phyloP scores from a whole-genome alignment of 345 rosid genomes.

The Hypericum perforatum region DNA sequence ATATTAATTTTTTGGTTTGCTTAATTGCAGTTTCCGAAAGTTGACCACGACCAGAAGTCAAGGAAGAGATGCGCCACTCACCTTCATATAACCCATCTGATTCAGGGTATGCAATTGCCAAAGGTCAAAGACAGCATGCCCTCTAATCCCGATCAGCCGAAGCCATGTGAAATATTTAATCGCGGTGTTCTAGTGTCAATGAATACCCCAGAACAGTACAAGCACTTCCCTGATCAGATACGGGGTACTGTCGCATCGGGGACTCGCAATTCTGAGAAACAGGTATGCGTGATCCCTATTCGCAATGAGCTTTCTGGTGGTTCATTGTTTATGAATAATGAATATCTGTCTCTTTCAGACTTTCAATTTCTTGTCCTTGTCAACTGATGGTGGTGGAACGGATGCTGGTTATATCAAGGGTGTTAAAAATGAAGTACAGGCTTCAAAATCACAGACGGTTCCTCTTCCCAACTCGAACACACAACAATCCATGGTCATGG shows the following conservation, averaged over 20 bases:
- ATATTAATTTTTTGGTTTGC: too few relatives aligned
- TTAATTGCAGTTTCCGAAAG: too few relatives aligned
- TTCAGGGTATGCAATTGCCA: conserved; percentile 27
- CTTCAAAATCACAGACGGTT: too few relatives aligned
- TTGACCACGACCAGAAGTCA: conserved; percentile 17
- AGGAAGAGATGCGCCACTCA: conserved; percentile 56
- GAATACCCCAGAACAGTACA: background rate
- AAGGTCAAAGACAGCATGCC: conserved; percentile 20
- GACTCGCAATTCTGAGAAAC: background rate
- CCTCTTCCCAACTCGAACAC: too few relatives aligned
- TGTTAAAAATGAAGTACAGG: too few relatives aligned
- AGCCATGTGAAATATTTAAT: background rate
- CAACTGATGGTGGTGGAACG: too few relatives aligned
- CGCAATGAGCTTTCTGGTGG: background rate
- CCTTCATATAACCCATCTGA: conserved; percentile 54
- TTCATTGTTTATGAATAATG: background rate
- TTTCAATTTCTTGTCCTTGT: conserved; percentile 2
- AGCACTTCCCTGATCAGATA: background rate
- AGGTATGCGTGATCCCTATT: background rate
- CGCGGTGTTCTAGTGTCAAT: background rate
- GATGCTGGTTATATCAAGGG: too few relatives aligned
- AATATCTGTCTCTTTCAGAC: background rate
- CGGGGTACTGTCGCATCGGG: background rate
- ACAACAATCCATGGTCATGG: too few relatives aligned
- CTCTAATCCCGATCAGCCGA: background rate